Evolutionary conservation across 306 rosid species (phyloP).

Genomic region (Malus domestica): ASM211411v1 NC_041801.1:43453001-43453500

Average conservation of each 20-base stretch:
- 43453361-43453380: not conserved
- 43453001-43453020: not conserved
- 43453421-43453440: not conserved
- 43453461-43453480: not conserved
- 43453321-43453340: not conserved
- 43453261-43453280: not conserved
- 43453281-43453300: not conserved
- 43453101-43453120: conserved; percentile 81
- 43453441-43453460: not conserved
- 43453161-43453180: not conserved
- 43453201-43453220: not conserved
- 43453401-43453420: not conserved
- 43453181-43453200: too few species aligned
- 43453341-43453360: not conserved
- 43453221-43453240: not conserved
- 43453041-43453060: conserved; percentile 75
- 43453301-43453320: not conserved
- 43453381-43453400: not conserved
- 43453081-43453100: conserved; percentile 70
- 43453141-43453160: conserved; percentile 3
- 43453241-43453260: not conserved
- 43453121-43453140: conserved; percentile 86
- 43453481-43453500: not conserved
- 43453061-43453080: conserved; percentile 91
- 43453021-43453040: not conserved